phyloP scores from a whole-genome alignment of 2,329 filamentous ascomycete genomes.

The Alternaria panax region DNA sequence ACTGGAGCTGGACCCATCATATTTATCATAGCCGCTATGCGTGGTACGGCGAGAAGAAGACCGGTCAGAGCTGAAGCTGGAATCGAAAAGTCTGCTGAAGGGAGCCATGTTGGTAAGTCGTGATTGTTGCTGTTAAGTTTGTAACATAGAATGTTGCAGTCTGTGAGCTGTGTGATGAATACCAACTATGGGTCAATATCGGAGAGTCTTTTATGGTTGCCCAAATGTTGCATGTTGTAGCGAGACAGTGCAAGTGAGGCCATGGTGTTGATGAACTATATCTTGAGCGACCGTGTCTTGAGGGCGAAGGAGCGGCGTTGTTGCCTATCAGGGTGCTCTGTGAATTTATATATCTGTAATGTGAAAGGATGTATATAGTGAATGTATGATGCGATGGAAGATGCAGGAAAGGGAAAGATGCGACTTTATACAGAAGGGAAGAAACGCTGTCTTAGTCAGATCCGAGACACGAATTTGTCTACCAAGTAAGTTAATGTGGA shows the following conservation, averaged over 20 bases:
- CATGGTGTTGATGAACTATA: not conserved
- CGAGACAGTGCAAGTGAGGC: not conserved
- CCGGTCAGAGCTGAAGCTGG: not conserved
- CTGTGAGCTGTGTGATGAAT: not conserved
- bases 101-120: not conserved
- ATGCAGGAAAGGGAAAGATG: not conserved
- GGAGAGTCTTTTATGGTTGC: not conserved
- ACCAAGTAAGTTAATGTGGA: too few relatives aligned
- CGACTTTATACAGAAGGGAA: not conserved
- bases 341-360: not conserved
- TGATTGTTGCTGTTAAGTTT: not conserved
- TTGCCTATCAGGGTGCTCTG: not conserved
- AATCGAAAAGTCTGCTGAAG: not conserved
- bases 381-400: not conserved
- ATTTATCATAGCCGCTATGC: not conserved
- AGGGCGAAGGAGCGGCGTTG: not conserved
- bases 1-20: not conserved
- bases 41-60: not conserved
- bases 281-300: not conserved
- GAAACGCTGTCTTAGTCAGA: not conserved
- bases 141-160: not conserved
- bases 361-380: not conserved
- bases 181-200: not conserved
- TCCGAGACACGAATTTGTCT: not conserved
- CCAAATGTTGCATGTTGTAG: not conserved